Conservation (phyloP, 2,329 filamentous ascomycete species). For the Fusarium pilosicola region DNA sequence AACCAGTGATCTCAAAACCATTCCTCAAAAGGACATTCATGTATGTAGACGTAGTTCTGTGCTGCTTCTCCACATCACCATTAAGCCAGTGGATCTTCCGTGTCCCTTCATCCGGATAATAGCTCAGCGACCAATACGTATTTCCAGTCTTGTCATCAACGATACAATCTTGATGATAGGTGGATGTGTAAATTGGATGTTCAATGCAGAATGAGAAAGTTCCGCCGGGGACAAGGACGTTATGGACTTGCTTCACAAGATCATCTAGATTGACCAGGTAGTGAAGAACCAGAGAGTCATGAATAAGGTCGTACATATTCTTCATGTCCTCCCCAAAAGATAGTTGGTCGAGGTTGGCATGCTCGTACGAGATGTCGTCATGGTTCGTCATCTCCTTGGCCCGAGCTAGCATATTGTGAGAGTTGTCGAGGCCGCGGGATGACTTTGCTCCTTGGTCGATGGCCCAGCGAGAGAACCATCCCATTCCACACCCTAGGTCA, state of each 20-base stretch:
- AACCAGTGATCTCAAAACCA: neutral
- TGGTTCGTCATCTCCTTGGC: neutral
- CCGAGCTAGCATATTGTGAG: neutral
- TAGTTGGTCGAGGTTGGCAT: rapidly evolving
- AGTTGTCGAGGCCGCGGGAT: neutral
- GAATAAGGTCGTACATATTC: neutral
- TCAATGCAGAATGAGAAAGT: neutral
- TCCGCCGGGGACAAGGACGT: neutral
- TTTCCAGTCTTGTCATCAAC: neutral
- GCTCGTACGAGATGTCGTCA: neutral
- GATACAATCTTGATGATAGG: neutral
- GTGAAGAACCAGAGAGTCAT: neutral
- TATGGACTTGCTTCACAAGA: neutral
- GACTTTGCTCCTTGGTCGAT: neutral
- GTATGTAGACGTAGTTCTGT: neutral
- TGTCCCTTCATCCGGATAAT: neutral
- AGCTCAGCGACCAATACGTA: neutral
- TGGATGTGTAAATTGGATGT: neutral
- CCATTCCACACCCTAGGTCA: neutral
- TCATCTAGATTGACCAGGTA: neutral
- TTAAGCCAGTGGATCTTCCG: neutral
- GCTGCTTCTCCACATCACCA: neutral
- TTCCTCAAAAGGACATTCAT: neutral
- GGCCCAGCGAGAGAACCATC: neutral
- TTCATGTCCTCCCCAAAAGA: neutral